A percentile compares a stretch with the other conserved stretches of the same genome.
Conservation (phyloP, 2,329 filamentous ascomycete species). For the Fusarium illudens region DNA sequence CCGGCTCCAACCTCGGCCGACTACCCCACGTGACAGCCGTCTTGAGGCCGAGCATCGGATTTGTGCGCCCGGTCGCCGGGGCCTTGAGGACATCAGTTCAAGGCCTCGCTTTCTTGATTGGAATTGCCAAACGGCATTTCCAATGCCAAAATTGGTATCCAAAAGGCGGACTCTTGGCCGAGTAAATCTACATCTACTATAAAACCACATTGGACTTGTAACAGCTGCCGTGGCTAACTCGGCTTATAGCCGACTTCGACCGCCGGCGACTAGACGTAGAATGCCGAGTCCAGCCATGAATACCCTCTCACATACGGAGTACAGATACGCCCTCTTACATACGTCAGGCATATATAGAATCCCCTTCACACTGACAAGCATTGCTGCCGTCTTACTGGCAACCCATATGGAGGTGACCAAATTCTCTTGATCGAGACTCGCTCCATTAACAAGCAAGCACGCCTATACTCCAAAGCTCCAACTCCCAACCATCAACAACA, state of each 20-base stretch:
- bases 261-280: constrained; percentile 20
- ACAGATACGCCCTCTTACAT: constrained; percentile 15
- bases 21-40: constrained; percentile 47
- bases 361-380: not conserved
- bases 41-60: constrained; percentile 9
- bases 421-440: constrained; percentile 19
- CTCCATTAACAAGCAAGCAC: constrained; percentile 37
- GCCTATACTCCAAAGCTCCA: constrained; percentile 43
- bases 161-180: not conserved
- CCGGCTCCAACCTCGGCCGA: constrained; percentile 55
- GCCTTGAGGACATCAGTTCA: not conserved
- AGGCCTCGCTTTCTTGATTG: not conserved
- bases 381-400: constrained; percentile 18
- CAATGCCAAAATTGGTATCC: not conserved
- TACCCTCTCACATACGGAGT: constrained; percentile 16
- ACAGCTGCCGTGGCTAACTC: not conserved
- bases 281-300: constrained; percentile 30
- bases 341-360: not conserved
- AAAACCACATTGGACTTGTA: not conserved
- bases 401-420: constrained; percentile 9
- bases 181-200: not conserved
- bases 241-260: constrained; percentile 7
- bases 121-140: not conserved
- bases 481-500: constrained; percentile 33
- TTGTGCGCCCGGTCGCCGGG: not conserved